Evolutionary conservation across 768 basidiomycete species (phyloP).

Genomic region (Daedaleopsis sinensis): DNA sequence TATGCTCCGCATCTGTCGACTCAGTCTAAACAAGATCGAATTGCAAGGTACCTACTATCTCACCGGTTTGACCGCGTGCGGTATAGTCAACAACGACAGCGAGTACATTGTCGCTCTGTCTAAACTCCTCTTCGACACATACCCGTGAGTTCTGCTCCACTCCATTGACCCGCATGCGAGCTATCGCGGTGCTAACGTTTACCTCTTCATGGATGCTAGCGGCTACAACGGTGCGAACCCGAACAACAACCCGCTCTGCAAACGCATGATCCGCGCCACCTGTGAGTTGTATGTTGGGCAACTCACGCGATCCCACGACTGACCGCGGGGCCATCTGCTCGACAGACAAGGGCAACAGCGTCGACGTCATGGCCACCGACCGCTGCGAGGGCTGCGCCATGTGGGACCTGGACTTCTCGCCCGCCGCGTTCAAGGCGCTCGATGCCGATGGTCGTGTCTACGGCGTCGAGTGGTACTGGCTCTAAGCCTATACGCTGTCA

Average conservation of each 20-base stretch:
- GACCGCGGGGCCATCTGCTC: not conserved
- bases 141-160: conserved; percentile 49
- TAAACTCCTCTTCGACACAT: conserved; percentile 54
- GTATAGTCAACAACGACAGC: conserved; percentile 52
- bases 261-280: conserved; percentile 40
- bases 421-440: conserved; percentile 54
- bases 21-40: conserved; percentile 22
- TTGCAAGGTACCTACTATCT: conserved; percentile 53
- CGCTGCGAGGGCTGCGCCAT: conserved; percentile 59
- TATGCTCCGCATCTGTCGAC: not conserved
- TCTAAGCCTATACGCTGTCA: not conserved
- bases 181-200: no score
- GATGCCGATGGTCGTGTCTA: conserved; percentile 57
- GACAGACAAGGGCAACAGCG: conserved; percentile 53
- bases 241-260: conserved; percentile 77
- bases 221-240: conserved; percentile 62
- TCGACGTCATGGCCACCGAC: conserved; percentile 58
- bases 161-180: no score
- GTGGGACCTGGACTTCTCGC: conserved; percentile 66
- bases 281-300: conserved; percentile 45
- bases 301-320: no score
- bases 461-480: conserved; percentile 48
- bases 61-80: conserved; percentile 68
- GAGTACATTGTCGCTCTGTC: conserved; percentile 66
- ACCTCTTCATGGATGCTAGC: conserved; percentile 34